Percentiles rank a stretch among this genome's conserved stretches.
These are phyloP conservation scores for Penicillium paneum DNA, from an alignment of 2,329 filamentous ascomycete species.

Conservation along the genomic window DNA sequence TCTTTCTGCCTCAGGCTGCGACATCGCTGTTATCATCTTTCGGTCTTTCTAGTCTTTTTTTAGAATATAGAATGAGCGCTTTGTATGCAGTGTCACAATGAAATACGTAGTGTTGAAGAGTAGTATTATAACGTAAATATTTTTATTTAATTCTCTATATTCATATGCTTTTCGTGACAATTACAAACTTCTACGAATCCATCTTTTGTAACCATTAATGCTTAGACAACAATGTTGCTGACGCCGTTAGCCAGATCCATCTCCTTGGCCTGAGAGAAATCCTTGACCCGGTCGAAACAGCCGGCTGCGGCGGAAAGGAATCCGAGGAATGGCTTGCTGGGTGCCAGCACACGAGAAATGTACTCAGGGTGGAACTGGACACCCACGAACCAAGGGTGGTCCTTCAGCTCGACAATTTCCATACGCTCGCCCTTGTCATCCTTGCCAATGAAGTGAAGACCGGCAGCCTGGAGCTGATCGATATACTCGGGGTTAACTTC, in stretches of 20 bases:
- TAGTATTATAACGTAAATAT: neutral
- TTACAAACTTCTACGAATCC: slow-evolving; percentile 11
- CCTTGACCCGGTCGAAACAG: slow-evolving; percentile 34
- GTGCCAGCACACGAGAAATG: slow-evolving; percentile 68
- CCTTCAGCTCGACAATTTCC: slow-evolving; percentile 77
- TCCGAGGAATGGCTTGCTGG: slow-evolving; percentile 73
- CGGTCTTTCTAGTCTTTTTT: too few species aligned
- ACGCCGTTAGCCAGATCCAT: slow-evolving; percentile 14
- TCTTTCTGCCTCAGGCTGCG: slow-evolving; percentile 5
- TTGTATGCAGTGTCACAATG: too few species aligned
- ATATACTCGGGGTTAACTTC: slow-evolving; percentile 83
- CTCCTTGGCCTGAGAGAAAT: slow-evolving; percentile 12
- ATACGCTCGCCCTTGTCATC: slow-evolving; percentile 75
- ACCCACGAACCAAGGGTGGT: slow-evolving; percentile 80
- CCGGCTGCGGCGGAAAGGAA: slow-evolving; percentile 77
- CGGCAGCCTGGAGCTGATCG: slow-evolving; percentile 62
- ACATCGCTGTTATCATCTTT: neutral
- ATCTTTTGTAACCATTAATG: slow-evolving; percentile 2
- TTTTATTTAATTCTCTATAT: slow-evolving; percentile 13
- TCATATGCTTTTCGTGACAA: slow-evolving; percentile 15
- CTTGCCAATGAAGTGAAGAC: slow-evolving; percentile 73
- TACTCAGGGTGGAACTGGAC: slow-evolving; percentile 91
- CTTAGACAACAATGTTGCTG: slow-evolving; percentile 16
- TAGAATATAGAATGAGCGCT: too few species aligned
- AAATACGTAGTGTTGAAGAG: neutral